These are phyloP conservation scores for Dipodascopsis tothii DNA, from an alignment of 805 yeast genomes.

Conservation along the genomic window DNA sequence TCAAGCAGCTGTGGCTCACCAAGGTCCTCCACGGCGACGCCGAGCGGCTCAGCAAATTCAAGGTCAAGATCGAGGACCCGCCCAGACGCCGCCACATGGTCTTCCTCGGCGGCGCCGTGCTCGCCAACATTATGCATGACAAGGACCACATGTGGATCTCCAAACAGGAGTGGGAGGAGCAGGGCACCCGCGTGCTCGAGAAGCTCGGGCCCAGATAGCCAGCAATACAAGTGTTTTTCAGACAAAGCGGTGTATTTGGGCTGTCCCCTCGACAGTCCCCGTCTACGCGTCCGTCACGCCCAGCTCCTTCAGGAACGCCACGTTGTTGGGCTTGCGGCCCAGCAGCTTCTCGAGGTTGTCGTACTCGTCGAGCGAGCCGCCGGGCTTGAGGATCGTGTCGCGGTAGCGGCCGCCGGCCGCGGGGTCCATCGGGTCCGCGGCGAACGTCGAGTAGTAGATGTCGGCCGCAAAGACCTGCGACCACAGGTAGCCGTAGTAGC, in stretches of 20 bases:
- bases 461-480: slow-evolving; percentile 81
- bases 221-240: no score
- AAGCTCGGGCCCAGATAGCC: slow-evolving; percentile 95
- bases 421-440: slow-evolving; percentile 57
- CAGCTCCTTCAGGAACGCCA: slow-evolving; percentile 64
- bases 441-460: slow-evolving; percentile 65
- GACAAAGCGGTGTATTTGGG: no score
- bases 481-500: slow-evolving; percentile 82
- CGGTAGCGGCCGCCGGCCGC: slow-evolving; percentile 59
- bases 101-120: slow-evolving; percentile 95
- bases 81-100: slow-evolving; percentile 99
- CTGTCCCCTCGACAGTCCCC: no score
- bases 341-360: slow-evolving; percentile 57
- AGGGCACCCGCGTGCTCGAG: slow-evolving; percentile 73
- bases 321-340: slow-evolving; percentile 68
- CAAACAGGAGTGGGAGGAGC: slow-evolving; percentile 96
- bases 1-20: slow-evolving; percentile 92
- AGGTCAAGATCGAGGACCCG: slow-evolving; percentile 95
- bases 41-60: slow-evolving; percentile 71
- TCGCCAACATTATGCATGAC: slow-evolving; percentile 96
- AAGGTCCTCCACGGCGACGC: slow-evolving; percentile 83
- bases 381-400: slow-evolving; percentile 58
- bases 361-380: slow-evolving; percentile 66
- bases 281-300: slow-evolving; percentile 38
- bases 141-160: slow-evolving; percentile 97